Conservation (phyloP, 306 rosid genomes). For the Boehmeria nivea region DNA sequence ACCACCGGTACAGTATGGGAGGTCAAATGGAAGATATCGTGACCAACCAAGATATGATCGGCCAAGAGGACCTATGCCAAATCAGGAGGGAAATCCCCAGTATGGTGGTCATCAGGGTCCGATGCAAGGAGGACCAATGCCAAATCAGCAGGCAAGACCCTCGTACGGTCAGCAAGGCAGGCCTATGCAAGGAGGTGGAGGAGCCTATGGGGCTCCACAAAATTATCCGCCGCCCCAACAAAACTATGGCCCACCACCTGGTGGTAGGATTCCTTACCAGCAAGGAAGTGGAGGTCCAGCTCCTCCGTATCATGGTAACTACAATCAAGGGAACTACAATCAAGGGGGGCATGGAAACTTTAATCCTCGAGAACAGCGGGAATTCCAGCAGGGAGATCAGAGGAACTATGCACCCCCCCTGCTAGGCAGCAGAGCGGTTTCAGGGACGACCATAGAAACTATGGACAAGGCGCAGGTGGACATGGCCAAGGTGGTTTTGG, state of each 20-base stretch:
- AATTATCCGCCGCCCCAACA: slow-evolving; percentile 38
- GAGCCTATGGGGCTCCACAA: slow-evolving; percentile 45
- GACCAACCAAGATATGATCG: slow-evolving; percentile 28
- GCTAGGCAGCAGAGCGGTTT: slow-evolving; percentile 44
- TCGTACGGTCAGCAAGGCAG: slow-evolving; percentile 26
- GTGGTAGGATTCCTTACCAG: slow-evolving; percentile 36
- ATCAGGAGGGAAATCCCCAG: slow-evolving; percentile 25
- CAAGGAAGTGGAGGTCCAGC: slow-evolving; percentile 19
- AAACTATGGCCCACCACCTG: slow-evolving; percentile 37
- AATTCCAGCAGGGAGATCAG: slow-evolving; percentile 47
- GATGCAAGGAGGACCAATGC: slow-evolving; percentile 30
- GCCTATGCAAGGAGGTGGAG: slow-evolving; percentile 40
- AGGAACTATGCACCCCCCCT: slow-evolving; percentile 26
- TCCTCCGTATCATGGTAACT: slow-evolving; percentile 42
- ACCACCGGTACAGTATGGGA: slow-evolving; percentile 74
- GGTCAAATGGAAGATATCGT: slow-evolving; percentile 33
- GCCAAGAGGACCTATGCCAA: slow-evolving; percentile 31
- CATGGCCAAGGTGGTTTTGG: slow-evolving; percentile 24
- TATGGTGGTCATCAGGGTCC: slow-evolving; percentile 12
- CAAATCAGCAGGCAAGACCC: slow-evolving; percentile 29
- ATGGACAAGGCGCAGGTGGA: slow-evolving; percentile 27
- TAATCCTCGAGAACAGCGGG: slow-evolving; percentile 33
- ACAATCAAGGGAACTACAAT: slow-evolving; percentile 41
- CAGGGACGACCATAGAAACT: slow-evolving; percentile 13
- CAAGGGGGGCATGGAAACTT: slow-evolving; percentile 26